phyloP scores from a whole-genome alignment of 2,329 filamentous ascomycete genomes.

The Xylariaceae sp. region DNA sequence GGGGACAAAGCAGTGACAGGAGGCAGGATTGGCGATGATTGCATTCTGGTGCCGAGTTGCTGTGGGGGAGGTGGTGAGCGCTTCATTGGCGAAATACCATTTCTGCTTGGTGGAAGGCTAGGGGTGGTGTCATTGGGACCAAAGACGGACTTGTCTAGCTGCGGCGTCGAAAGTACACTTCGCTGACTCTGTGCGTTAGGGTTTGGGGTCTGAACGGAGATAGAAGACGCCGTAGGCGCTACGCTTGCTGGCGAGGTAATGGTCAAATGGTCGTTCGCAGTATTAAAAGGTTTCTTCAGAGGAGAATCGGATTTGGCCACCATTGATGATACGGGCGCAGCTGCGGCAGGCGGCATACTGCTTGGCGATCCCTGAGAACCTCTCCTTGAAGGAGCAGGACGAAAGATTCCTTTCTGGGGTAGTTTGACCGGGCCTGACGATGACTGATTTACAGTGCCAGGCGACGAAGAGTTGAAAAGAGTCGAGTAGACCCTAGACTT shows the following conservation, averaged over 20 bases:
- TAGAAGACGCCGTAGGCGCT: slow-evolving; percentile 35
- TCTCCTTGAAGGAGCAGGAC: slow-evolving; percentile 37
- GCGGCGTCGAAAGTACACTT: slow-evolving; percentile 42
- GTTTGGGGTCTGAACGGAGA: slow-evolving; percentile 33
- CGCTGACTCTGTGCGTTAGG: slow-evolving; percentile 28
- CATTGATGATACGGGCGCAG: slow-evolving; percentile 30
- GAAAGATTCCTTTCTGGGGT: slow-evolving; percentile 44
- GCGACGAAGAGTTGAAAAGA: slow-evolving; percentile 45
- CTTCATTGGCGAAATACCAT: slow-evolving; percentile 60
- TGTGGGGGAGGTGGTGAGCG: slow-evolving; percentile 54
- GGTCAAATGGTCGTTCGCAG: slow-evolving; percentile 32
- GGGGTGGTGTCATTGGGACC: slow-evolving; percentile 43
- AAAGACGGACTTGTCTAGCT: slow-evolving; percentile 42
- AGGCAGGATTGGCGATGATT: slow-evolving; percentile 57
- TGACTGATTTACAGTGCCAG: slow-evolving; percentile 26
- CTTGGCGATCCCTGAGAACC: slow-evolving; percentile 29
- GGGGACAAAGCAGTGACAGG: slow-evolving; percentile 65
- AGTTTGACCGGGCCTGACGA: slow-evolving; percentile 32
- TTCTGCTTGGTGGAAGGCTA: slow-evolving; percentile 52
- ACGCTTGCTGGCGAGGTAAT: slow-evolving; percentile 38
- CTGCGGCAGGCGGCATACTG: slow-evolving; percentile 32
- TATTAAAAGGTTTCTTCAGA: slow-evolving; percentile 38
- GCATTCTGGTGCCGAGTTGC: slow-evolving; percentile 37
- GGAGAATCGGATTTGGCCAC: slow-evolving; percentile 38
- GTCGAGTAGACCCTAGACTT: slow-evolving; percentile 50